Base-by-base conservation (phyloP, 2,329 filamentous ascomycete genomes). In the Lasiodiplodia sp. region DNA sequence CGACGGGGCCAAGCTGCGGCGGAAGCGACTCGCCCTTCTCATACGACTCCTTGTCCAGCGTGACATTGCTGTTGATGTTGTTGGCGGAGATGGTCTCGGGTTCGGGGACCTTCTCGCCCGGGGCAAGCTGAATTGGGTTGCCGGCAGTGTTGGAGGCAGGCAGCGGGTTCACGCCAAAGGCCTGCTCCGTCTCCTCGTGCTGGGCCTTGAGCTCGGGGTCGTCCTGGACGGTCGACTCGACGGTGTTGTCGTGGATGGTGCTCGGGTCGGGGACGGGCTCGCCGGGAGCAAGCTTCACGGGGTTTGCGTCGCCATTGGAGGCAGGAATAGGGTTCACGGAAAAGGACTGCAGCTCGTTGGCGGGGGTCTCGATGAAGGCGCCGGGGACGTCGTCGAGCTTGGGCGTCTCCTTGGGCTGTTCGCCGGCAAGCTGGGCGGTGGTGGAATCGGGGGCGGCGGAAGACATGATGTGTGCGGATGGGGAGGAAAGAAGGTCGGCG, bases 31-130 rank as follows among this genome's bases (percentile, higher is more conserved):
- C 91, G 71, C 90, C 89, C 79, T 92, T 92, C 79, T 96, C 91
- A 80, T 97, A 98, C 1, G 93, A 95, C 73, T 90, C 92, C 79
- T 93, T 87, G 78, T 97, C 94, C 23, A 92, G 87, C 75, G 83
- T 85, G 44, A 84, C 85, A 49, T 82, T 84, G 72, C 87, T 88
- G 52, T 90, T 88, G 75, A 97, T 87, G 63, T 93, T 90, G 79
- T 92, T 91, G 64, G 86, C 80, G 58, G 89, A 89, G 73, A 94
- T 76, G 31, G 86, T 86, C 78, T 83, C 87, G 31, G 86, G 79
- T 58, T 92, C 86, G 51, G 94, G 94, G 11, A 97, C 87, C 78
- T 90, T 89, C 83, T 97, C 92, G 74, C 94, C 94, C 4, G 94
- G 91, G 28, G 87, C 86, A 67, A 97, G 86, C 75, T 87, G 86